Evolutionary conservation across 768 basidiomycete genomes (phyloP).

Genomic region (Cyclocybe aegerita): DNA sequence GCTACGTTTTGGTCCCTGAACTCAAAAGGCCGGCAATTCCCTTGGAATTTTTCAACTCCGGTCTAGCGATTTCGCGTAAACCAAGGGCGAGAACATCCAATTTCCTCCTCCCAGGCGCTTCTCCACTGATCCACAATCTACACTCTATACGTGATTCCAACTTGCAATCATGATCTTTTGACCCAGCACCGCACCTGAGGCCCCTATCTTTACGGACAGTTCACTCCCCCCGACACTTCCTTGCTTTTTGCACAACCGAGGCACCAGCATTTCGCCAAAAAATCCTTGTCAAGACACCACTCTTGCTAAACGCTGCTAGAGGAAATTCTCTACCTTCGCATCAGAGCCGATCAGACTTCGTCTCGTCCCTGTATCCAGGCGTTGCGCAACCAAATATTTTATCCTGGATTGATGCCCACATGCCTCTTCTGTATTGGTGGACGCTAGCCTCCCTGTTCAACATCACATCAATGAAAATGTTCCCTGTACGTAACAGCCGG

Average conservation of each 20-base stretch:
- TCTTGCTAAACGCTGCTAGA: too few species aligned
- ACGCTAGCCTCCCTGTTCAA: background rate
- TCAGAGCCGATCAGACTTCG: conserved; percentile 17
- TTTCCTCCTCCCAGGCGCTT: background rate
- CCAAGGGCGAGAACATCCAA: conserved; percentile 5
- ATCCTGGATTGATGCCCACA: conserved; percentile 8
- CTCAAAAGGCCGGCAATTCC: conserved; percentile 46
- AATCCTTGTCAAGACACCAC: background rate
- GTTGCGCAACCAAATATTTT: background rate
- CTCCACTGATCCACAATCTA: background rate
- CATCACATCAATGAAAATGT: background rate
- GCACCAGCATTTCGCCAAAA: background rate
- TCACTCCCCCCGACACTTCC: too few species aligned
- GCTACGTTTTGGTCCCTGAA: conserved; percentile 46
- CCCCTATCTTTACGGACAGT: background rate
- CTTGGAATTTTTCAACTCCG: conserved; percentile 53
- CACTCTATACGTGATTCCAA: background rate
- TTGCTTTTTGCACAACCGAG: too few species aligned
- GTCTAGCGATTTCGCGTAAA: conserved; percentile 23
- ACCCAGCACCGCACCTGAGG: background rate
- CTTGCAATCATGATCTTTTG: background rate
- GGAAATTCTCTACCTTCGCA: conserved; percentile 7
- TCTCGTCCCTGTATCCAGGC: conserved; percentile 10
- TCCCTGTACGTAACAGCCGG: background rate
- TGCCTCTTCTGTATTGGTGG: background rate